phyloP scores from a whole-genome alignment of 345 rosid species.

The Tarenaya hassleriana region DNA sequence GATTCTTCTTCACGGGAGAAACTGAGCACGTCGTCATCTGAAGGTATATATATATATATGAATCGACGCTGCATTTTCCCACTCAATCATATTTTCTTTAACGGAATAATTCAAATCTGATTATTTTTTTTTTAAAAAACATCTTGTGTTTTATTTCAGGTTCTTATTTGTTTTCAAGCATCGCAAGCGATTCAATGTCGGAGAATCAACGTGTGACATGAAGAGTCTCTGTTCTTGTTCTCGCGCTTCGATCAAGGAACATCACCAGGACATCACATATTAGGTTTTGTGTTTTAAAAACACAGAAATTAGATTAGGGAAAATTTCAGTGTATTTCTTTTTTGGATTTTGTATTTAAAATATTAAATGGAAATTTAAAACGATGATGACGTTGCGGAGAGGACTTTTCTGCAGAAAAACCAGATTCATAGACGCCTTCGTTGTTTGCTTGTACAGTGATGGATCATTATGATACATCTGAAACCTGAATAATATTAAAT shows the following conservation, averaged over 20 bases:
- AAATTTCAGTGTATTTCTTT: no score
- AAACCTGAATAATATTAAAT: conserved; percentile 19
- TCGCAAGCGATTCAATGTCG: conserved; percentile 33
- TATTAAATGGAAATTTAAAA: no score
- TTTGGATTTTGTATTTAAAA: no score
- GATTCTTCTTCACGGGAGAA: conserved; percentile 41
- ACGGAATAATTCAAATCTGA: neutral
- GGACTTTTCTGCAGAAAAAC: conserved; percentile 22
- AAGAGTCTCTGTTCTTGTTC: no score
- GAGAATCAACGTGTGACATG: neutral
- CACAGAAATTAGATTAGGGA: no score
- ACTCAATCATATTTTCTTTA: neutral
- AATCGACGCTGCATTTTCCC: neutral
- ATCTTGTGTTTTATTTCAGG: no score
- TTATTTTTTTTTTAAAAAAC: neutral
- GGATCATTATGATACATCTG: conserved; percentile 39
- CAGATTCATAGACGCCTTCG: conserved; percentile 15
- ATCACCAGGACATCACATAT: conserved; percentile 15
- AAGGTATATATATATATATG: conserved; percentile 36
- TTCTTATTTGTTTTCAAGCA: conserved; percentile 35
- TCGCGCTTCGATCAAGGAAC: conserved; percentile 22
- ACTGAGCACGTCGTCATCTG: conserved; percentile 38
- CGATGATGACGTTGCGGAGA: conserved; percentile 26
- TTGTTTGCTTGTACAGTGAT: conserved; percentile 33
- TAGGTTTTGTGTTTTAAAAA: no score